Evolutionary conservation across 78 protist species (phyloP).

Genomic region (Chrysochromulina tobinii): DNA sequence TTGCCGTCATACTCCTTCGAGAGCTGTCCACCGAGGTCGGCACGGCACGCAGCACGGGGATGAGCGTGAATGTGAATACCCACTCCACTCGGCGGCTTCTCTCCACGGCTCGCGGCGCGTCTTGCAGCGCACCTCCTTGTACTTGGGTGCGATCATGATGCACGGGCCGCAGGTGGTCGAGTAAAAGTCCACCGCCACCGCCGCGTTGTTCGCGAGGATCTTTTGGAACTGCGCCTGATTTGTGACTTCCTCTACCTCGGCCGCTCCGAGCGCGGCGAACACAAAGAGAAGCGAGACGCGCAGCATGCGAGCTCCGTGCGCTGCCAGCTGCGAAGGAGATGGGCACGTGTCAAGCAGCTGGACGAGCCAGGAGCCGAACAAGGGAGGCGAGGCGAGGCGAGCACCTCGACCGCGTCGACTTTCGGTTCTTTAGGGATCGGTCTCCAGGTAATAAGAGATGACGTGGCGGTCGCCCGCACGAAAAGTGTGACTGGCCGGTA

Average conservation of each 20-base stretch:
- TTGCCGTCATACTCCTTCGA: not conserved
- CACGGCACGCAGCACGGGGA: too few species aligned
- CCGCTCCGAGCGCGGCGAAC: not conserved
- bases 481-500: too few species aligned
- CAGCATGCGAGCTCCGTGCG: too few species aligned
- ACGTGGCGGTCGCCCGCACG: too few species aligned
- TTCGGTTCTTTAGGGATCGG: too few species aligned
- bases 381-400: too few species aligned
- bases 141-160: conserved; percentile 34
- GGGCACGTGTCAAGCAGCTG: too few species aligned
- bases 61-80: not conserved
- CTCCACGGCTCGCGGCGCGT: conserved; percentile 5
- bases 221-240: not conserved
- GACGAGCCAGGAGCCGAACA: too few species aligned
- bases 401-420: too few species aligned
- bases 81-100: not conserved
- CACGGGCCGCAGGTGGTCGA: conserved; percentile 25
- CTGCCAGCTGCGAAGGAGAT: too few species aligned
- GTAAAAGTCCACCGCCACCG: conserved; percentile 32
- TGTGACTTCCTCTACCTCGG: not conserved
- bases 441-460: too few species aligned
- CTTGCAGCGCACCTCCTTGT: conserved; percentile 6
- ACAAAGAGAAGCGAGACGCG: too few species aligned
- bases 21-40: not conserved
- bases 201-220: conserved; percentile 13